Base-by-base conservation (phyloP, 306 rosid species). In the Begonia loranthoides region DNA sequence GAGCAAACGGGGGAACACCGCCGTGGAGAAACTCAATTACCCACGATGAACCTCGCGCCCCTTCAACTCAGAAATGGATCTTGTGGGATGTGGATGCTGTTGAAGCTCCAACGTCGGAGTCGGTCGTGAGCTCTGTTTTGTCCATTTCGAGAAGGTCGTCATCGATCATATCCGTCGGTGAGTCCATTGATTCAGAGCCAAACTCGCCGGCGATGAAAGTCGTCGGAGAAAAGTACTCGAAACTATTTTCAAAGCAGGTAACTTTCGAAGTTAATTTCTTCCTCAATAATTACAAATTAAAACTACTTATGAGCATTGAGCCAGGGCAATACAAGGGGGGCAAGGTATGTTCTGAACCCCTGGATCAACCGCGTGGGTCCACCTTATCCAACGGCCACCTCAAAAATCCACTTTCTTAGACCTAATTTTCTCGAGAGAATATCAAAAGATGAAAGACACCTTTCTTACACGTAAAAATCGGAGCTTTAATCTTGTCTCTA, bases 1-100 rank as follows among this genome's bases (percentile, higher is more conserved):
- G 95, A 9, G 95, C 65, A 0, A 85, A 90, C 55, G 97, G 97
- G 0, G 87, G 90, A 1, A 70, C 80, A 1, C 95, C 85, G 12
- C 92, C 97, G 49, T 90, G 97, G 97, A 59, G 97, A 16, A 90
- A 80, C 50, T 61, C 86, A 9, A 50, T 90, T 0, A 82, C 97
- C 4, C 81, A 73, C 44, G 95, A 80, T 21, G 82, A 82, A 0
- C 87, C 83, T 0, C 28, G 50, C 19, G 60, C 61, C 9, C 47
- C 76, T 1, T 55, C 81, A 0, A 82, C 93, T 0, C 45, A 51
- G 74, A 76, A 72, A 41, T 82, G 85, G 83, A 54, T 80, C 47
- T 54, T 90, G 12, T 90, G 94, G 94, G 87, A 85, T 5, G 81
- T 85, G 2, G 77, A 66, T 38, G 54, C 39, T 1, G 77, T 62